These are phyloP conservation scores for Penicillium sp. DNA, from an alignment of 2,329 filamentous ascomycete species.

Conservation along the genomic window DNA sequence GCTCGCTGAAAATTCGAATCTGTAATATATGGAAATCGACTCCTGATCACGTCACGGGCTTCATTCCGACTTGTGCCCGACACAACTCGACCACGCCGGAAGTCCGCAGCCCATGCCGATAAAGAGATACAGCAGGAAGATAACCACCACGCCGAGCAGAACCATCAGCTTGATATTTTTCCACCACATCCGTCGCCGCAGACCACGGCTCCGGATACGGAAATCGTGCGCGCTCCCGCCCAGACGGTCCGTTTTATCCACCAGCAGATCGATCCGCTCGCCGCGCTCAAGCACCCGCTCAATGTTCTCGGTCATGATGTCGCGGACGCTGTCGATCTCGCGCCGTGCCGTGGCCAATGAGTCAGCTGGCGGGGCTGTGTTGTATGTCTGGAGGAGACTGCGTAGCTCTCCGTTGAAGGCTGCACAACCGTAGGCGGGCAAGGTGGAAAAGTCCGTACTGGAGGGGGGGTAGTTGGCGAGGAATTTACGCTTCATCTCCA, in stretches of 20 bases:
- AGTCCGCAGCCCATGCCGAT: constrained; percentile 71
- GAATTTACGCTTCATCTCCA: constrained; percentile 88
- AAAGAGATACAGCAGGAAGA: constrained; percentile 70
- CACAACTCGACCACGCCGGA: constrained; percentile 53
- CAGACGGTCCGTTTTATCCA: constrained; percentile 93
- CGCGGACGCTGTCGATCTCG: constrained; percentile 88
- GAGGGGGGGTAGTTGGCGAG: constrained; percentile 65
- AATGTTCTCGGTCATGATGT: constrained; percentile 95
- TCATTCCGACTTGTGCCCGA: constrained; percentile 27
- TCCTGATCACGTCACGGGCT: background rate
- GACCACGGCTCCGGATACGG: constrained; percentile 75
- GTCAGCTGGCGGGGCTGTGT: constrained; percentile 74
- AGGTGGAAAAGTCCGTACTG: constrained; percentile 67
- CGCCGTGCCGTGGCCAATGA: constrained; percentile 77
- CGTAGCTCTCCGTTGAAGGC: constrained; percentile 80
- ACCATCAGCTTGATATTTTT: constrained; percentile 97
- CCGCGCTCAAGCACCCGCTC: constrained; percentile 84
- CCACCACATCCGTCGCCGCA: constrained; percentile 98
- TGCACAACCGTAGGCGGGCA: constrained; percentile 87
- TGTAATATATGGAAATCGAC: background rate
- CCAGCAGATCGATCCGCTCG: constrained; percentile 87
- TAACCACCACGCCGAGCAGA: constrained; percentile 66
- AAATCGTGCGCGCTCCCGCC: constrained; percentile 90
- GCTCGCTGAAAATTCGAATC: constrained; percentile 10
- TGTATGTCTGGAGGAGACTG: constrained; percentile 77